Evolutionary conservation across 176 grass and related monocot genomes (phyloP), one percentile per base, ranked within the genome.

Genomic region (Oryza coarctata): DNA sequence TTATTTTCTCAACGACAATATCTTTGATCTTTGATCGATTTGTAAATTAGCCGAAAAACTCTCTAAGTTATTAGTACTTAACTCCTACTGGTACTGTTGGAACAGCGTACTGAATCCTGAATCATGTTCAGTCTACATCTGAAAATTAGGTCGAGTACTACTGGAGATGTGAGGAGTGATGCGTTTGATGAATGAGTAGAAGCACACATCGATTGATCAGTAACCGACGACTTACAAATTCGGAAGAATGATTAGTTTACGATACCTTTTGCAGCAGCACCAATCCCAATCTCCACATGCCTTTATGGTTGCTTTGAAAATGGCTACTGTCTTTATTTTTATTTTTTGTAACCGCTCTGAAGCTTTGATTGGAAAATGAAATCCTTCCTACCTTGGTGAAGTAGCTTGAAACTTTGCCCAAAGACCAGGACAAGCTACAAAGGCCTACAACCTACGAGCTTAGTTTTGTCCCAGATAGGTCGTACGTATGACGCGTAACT

Each of bases 331-430:
- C 32, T 33, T 33, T 33, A 2, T 33, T 33, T 4, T 33, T 33
- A 2, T 4, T 20, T 64, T 14, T 71, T 70, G 28, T 40, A 80
- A 80, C 82, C 76, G 87, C 81, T 55, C 4, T 28, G 29, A 60
- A 39, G 58, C 67, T 73, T 73, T 23, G 83, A 73, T 73, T 3
- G 29, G 83, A 90, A 44, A 86, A 82, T 7, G 88, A 86, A 65
- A 31, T 45, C 4, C 1, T 3, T 68, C 83, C 88, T 82, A 86
- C 83, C 88, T 82, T 70, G 26, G 57, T 68, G 79, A 73, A 30
- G 86, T 79, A 78, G 79, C 83, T 86, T 86, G 29, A 66, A 86
- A 77, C 74, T 63, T 86, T 20, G 60, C 60, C 83, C 78, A 86
- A 61, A 36, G 43, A 82, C 28, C 66, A 71, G 77, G 82, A 81